Evolutionary conservation across 176 grass and related monocot genomes (phyloP).

Genomic region (Hordeum vulgare): DNA sequence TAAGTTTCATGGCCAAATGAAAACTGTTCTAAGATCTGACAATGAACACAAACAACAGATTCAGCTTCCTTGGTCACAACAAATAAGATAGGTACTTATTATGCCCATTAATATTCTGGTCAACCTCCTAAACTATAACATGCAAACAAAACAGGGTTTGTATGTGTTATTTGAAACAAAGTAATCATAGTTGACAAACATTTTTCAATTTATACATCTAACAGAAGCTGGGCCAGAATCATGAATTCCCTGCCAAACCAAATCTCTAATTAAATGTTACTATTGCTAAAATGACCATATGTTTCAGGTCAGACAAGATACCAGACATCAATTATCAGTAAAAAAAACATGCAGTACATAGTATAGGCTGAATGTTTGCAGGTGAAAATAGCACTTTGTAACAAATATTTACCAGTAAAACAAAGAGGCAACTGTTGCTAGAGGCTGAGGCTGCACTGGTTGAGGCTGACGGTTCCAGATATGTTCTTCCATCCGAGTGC

Average conservation of each 20-base stretch:
- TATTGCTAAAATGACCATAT: not conserved
- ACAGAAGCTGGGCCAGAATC: not conserved
- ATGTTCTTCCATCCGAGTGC: slow-evolving; percentile 20
- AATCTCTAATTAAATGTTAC: not conserved
- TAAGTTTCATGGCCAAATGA: not conserved
- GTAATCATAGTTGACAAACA: not conserved
- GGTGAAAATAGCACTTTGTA: not conserved
- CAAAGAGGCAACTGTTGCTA: slow-evolving; percentile 26
- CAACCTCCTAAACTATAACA: not conserved
- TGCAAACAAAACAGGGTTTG: not conserved
- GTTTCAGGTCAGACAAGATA: not conserved
- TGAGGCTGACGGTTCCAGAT: slow-evolving; percentile 10
- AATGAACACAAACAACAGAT: not conserved
- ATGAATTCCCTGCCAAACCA: not conserved
- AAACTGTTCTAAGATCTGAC: not conserved
- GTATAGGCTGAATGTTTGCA: not conserved
- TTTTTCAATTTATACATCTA: not conserved
- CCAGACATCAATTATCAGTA: not conserved
- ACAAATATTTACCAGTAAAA: slow-evolving; percentile 34
- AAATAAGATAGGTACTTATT: not conserved
- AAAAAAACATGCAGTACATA: not conserved
- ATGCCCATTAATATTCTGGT: not conserved
- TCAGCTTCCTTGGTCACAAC: not conserved
- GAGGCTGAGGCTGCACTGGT: not conserved
- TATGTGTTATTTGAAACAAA: not conserved